A percentile compares a stretch with the other conserved stretches of the same genome.
Evolutionary conservation across 164 flowering plant species (phyloP).

Genomic region (Berberis thunbergii): DNA sequence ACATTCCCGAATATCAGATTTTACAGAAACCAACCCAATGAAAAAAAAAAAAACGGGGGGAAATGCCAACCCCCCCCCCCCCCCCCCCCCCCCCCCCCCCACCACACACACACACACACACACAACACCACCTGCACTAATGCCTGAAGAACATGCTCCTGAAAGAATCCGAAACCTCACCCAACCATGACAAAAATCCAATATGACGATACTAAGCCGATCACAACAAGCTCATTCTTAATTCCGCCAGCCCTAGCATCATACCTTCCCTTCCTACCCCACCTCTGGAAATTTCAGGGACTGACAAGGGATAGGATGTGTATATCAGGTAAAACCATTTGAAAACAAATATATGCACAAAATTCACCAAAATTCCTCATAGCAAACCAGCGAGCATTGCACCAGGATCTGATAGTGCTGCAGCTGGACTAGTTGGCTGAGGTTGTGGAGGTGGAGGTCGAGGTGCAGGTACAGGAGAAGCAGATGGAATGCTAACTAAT

Average conservation of each 20-base stretch:
- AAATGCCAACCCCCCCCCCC: not conserved
- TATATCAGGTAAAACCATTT: constrained; percentile 28
- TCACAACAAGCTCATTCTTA: constrained; percentile 24
- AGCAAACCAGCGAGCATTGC: constrained; percentile 87
- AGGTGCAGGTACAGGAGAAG: constrained; percentile 22
- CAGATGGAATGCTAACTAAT: constrained; percentile 49
- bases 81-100: too few species aligned
- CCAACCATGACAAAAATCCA: constrained; percentile 13
- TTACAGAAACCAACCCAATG: constrained; percentile 30
- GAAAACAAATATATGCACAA: constrained; percentile 31
- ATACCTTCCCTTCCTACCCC: constrained; percentile 18
- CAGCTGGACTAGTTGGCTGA: constrained; percentile 31
- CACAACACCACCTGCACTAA: constrained; percentile 16
- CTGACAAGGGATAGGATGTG: constrained; percentile 23
- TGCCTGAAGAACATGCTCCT: constrained; percentile 27
- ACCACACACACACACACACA: too few species aligned
- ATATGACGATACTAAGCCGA: constrained; percentile 21
- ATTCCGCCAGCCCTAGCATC: constrained; percentile 63
- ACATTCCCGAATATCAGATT: constrained; percentile 11
- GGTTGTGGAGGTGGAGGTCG: constrained; percentile 30
- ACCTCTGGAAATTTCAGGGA: constrained; percentile 16
- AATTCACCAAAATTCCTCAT: constrained; percentile 19
- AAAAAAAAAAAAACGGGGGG: constrained; percentile 3
- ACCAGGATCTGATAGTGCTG: constrained; percentile 63
- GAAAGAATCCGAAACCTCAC: constrained; percentile 35